Base-by-base conservation (phyloP, 768 basidiomycete genomes). In the Mycena indigotica region DNA sequence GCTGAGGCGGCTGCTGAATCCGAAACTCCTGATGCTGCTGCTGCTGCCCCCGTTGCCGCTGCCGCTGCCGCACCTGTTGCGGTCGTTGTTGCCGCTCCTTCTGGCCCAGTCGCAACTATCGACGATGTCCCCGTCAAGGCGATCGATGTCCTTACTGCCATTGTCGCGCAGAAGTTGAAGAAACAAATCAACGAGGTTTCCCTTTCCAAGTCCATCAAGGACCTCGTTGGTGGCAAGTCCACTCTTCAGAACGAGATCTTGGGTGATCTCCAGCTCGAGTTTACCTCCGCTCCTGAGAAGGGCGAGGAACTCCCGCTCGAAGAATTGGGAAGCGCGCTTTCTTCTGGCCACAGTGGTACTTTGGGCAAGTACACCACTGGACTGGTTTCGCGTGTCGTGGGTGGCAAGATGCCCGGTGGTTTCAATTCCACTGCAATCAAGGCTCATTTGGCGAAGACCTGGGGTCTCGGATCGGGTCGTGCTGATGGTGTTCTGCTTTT, bases 191-290 rank as follows among this genome's bases (percentile, higher is more conserved):
- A 88, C 49, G 97, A 98, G 67, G 79, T 98, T 55, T 92, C 95
- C 4, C 77, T 95, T 5, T 82, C 86, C 59, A 99, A 99, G 74
- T 89, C 94, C 0, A 95, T 99, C 80, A 98, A 99, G 74, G 97
- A 99, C 67, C 89, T 99, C 54, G 95, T 97, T 45, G 94, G 94
- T 26, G 97, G 97, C 63, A 99, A 99, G 75, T 98, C 96, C 17
- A 99, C 97, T 0, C 80, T 99, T 57, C 97, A 98, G 75, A 99
- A 99, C 71, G 97, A 99, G 72, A 98, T 99, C 60, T 78, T 99
- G 41, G 97, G 97, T 46, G 97, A 98, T 69, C 81, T 99, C 35
- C 95, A 97, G 69, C 85, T 93, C 66, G 97, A 99, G 71, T 99
- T 99, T 71, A 67, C 87, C 3, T 91, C 93, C 6, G 93, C 96